Conservation (phyloP, 108 stramenopile species). For the Fragilaria crotonensis region DNA sequence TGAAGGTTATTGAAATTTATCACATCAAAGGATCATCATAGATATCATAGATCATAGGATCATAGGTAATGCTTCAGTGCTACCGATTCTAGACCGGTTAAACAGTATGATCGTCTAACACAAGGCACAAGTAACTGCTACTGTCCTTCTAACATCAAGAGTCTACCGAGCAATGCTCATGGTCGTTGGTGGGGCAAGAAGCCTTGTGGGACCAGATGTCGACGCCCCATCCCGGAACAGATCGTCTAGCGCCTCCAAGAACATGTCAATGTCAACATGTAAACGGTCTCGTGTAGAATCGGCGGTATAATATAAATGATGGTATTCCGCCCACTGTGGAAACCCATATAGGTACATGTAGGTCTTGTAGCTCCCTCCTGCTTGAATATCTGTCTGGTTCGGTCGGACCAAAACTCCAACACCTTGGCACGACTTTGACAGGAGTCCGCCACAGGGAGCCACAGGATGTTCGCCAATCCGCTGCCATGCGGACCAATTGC, state of each 20-base stretch:
- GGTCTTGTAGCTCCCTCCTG: neutral
- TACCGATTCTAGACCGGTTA: too few species aligned
- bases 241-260: neutral
- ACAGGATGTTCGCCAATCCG: constrained; percentile 8
- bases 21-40: too few species aligned
- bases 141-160: too few species aligned
- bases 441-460: constrained; percentile 3
- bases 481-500: constrained; percentile 11
- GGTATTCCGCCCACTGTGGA: neutral
- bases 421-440: constrained; percentile 1
- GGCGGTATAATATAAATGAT: neutral
- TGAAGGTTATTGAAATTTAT: too few species aligned
- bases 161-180: too few species aligned
- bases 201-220: too few species aligned
- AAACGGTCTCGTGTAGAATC: neutral
- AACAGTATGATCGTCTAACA: too few species aligned
- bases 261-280: neutral
- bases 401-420: constrained; percentile 5
- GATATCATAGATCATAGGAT: too few species aligned
- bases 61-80: too few species aligned
- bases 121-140: too few species aligned
- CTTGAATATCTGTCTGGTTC: neutral
- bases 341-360: neutral
- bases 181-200: too few species aligned
- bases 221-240: too few species aligned